Evolutionary conservation across 78 protist genomes (phyloP).

Genomic region (Speleostelium caveatum): DNA sequence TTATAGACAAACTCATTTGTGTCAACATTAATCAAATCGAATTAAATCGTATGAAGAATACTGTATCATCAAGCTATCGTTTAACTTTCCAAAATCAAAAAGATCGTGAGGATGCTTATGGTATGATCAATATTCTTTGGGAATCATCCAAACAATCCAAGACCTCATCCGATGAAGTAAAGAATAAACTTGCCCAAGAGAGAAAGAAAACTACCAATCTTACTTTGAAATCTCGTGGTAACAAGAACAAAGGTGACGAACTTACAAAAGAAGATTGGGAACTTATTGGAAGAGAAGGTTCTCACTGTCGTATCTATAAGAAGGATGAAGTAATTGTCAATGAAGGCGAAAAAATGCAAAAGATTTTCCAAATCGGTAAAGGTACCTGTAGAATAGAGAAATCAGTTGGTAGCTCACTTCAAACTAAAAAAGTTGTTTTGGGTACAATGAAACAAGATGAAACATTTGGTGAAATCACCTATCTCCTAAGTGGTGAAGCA

Average conservation of each 20-base stretch:
- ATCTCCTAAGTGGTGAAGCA: slow-evolving; percentile 74
- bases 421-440: slow-evolving; percentile 40
- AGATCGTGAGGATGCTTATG: slow-evolving; percentile 62
- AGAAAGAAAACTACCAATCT: slow-evolving; percentile 36
- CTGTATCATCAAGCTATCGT: slow-evolving; percentile 4
- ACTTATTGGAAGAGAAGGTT: slow-evolving; percentile 65
- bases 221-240: slow-evolving; percentile 31
- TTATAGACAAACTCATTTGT: slow-evolving; percentile 11
- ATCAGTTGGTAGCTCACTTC: slow-evolving; percentile 8
- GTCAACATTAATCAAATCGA: slow-evolving; percentile 50
- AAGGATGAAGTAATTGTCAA: slow-evolving; percentile 71
- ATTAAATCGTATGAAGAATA: slow-evolving; percentile 34
- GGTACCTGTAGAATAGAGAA: slow-evolving; percentile 81
- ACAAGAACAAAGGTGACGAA: slow-evolving; percentile 45
- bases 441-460: slow-evolving; percentile 83
- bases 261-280: slow-evolving; percentile 81
- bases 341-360: slow-evolving; percentile 75
- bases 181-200: slow-evolving; percentile 35
- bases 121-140: slow-evolving; percentile 46
- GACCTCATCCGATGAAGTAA: slow-evolving; percentile 36
- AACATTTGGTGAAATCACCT: slow-evolving; percentile 84
- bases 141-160: slow-evolving; percentile 33
- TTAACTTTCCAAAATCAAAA: slow-evolving; percentile 34
- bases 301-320: slow-evolving; percentile 24
- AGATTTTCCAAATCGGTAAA: slow-evolving; percentile 83